A percentile compares a stretch with the other conserved stretches of the same genome.
Conservation (phyloP, 2,329 filamentous ascomycete species). For the Colletotrichum sp. region DNA sequence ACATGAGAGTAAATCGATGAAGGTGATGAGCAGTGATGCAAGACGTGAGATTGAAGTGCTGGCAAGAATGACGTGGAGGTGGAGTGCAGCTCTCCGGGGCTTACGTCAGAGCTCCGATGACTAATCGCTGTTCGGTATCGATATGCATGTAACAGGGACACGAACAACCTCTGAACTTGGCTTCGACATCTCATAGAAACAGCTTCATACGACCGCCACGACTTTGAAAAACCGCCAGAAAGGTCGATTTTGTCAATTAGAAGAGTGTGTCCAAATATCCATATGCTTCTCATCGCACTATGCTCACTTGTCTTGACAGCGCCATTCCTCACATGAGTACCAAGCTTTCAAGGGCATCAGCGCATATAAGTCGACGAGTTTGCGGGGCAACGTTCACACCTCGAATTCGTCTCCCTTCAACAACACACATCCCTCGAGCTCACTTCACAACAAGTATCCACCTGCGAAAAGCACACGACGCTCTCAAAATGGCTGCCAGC, state of each 20-base stretch:
- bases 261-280: background rate
- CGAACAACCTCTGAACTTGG: background rate
- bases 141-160: background rate
- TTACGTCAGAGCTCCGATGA: background rate
- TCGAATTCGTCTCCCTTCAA: background rate
- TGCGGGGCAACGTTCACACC: background rate
- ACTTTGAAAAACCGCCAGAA: background rate
- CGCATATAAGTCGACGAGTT: slow-evolving; percentile 16
- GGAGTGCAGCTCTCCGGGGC: background rate
- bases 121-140: background rate
- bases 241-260: background rate
- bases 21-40: background rate
- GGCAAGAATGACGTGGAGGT: background rate
- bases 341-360: slow-evolving; percentile 6
- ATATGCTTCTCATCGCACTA: background rate
- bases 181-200: background rate
- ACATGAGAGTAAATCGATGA: background rate
- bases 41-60: background rate
- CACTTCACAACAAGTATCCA: background rate
- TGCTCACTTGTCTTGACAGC: background rate
- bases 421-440: background rate
- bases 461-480: background rate
- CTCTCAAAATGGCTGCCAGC: background rate
- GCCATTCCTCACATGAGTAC: background rate
- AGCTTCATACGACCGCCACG: background rate